Percentiles rank a stretch among this genome's conserved stretches.
Conservation (phyloP, 768 basidiomycete species). For the Termitomyces sp. region DNA sequence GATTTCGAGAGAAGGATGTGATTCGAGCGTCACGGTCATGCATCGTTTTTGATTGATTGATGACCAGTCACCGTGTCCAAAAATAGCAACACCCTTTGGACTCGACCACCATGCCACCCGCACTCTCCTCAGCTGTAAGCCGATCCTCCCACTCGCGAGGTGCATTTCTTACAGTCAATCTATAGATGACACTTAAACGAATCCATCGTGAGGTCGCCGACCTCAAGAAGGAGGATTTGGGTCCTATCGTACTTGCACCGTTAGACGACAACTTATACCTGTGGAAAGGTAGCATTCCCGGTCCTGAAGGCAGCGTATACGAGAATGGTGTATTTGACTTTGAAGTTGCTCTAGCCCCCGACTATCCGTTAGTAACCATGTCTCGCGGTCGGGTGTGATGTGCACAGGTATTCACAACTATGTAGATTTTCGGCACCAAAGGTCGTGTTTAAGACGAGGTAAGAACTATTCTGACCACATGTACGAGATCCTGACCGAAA, state of each 20-base stretch:
- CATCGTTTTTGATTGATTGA: neutral
- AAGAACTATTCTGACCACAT: conserved; percentile 13
- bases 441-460: conserved; percentile 73
- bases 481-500: neutral
- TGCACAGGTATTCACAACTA: conserved; percentile 2
- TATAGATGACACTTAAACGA: conserved; percentile 65
- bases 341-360: conserved; percentile 56
- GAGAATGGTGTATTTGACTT: conserved; percentile 74
- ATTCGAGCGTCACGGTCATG: neutral
- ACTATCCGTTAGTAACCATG: conserved; percentile 68
- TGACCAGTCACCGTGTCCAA: neutral
- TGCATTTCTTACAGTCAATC: neutral
- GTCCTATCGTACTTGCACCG: conserved; percentile 63
- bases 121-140: conserved; percentile 20
- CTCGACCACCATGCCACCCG: conserved; percentile 19
- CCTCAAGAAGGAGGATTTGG: conserved; percentile 78
- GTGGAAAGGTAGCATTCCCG: conserved; percentile 77
- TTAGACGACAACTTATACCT: conserved; percentile 57
- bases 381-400: conserved; percentile 1
- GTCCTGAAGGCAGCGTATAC: conserved; percentile 78
- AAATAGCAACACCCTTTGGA: neutral
- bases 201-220: conserved; percentile 81
- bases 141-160: neutral
- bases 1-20: too few species aligned
- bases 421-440: conserved; percentile 73